These are phyloP conservation scores for Aureobasidium sp. DNA, from an alignment of 2,329 filamentous ascomycete genomes.

Conservation along the genomic window DNA sequence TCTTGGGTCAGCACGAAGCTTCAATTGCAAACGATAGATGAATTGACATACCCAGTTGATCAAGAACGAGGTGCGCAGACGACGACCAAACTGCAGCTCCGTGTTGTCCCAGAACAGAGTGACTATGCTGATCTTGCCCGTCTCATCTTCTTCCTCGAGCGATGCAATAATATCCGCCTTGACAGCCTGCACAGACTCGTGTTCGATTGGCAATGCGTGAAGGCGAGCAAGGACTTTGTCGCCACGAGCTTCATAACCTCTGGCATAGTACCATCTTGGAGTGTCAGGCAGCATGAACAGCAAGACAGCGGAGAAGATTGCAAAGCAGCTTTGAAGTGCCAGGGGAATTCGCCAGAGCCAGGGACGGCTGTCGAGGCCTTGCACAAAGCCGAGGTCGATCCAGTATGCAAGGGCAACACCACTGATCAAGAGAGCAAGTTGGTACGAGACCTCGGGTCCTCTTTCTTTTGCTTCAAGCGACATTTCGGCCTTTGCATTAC, in stretches of 20 bases:
- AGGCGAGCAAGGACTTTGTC: constrained; percentile 20
- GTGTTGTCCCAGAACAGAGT: constrained; percentile 32
- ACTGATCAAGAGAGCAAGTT: constrained; percentile 22
- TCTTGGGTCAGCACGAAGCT: not conserved
- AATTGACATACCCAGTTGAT: constrained; percentile 21
- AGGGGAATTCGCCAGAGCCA: constrained; percentile 30
- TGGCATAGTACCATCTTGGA: constrained; percentile 30
- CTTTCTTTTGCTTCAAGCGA: constrained; percentile 22
- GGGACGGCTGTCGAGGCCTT: constrained; percentile 23
- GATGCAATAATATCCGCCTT: constrained; percentile 25
- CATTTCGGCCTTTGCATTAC: constrained; percentile 23
- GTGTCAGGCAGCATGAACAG: constrained; percentile 28
- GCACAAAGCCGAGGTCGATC: constrained; percentile 23
- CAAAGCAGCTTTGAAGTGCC: constrained; percentile 28
- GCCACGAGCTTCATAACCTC: constrained; percentile 17
- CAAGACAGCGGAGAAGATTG: constrained; percentile 23
- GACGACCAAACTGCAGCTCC: constrained; percentile 31
- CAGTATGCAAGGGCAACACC: constrained; percentile 28
- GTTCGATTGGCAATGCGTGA: constrained; percentile 17
- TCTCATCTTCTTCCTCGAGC: constrained; percentile 25
- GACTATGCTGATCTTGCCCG: constrained; percentile 25
- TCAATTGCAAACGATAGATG: not conserved
- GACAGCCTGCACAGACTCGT: constrained; percentile 20
- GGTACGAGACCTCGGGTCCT: constrained; percentile 26
- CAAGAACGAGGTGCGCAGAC: constrained; percentile 33